Percentiles rank a stretch among this genome's conserved stretches.
Conservation (phyloP, 116 monocot species). For the Papilionanthe hybrid region DNA sequence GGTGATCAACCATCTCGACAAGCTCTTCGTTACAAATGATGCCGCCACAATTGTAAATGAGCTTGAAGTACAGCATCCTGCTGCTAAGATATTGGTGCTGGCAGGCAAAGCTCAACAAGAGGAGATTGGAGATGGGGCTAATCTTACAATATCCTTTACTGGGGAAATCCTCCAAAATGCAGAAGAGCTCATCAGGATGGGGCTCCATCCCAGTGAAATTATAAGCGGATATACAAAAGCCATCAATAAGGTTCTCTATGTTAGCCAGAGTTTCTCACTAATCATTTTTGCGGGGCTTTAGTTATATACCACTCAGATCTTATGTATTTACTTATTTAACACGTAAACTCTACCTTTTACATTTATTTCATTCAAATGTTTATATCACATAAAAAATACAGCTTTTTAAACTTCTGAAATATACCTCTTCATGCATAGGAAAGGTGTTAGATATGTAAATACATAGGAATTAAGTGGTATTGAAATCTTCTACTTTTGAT, state of each 20-base stretch:
- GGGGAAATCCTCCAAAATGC: slow-evolving; percentile 76
- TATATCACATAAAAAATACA: too few relatives aligned
- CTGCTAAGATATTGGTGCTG: slow-evolving; percentile 87
- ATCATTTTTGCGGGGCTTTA: neutral
- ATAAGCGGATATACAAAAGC: slow-evolving; percentile 82
- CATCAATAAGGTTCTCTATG: slow-evolving; percentile 58
- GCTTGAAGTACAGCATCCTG: slow-evolving; percentile 96
- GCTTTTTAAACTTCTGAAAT: too few relatives aligned
- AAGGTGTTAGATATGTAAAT: too few relatives aligned
- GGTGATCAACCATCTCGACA: slow-evolving; percentile 98
- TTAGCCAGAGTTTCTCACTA: neutral
- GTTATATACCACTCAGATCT: too few relatives aligned
- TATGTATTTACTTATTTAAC: too few relatives aligned
- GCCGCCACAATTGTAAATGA: slow-evolving; percentile 97
- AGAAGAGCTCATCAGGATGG: slow-evolving; percentile 92
- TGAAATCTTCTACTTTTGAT: neutral
- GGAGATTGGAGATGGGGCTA: slow-evolving; percentile 97
- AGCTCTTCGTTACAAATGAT: slow-evolving; percentile 96
- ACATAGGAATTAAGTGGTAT: neutral
- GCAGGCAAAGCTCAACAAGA: slow-evolving; percentile 96
- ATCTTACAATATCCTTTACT: slow-evolving; percentile 84
- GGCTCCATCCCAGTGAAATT: slow-evolving; percentile 92
- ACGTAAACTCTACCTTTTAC: too few relatives aligned
- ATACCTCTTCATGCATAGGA: too few relatives aligned
- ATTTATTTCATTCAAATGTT: too few relatives aligned